Base-by-base conservation (phyloP, 768 basidiomycete genomes). In the Rhodosporidiobolus sp. region DNA sequence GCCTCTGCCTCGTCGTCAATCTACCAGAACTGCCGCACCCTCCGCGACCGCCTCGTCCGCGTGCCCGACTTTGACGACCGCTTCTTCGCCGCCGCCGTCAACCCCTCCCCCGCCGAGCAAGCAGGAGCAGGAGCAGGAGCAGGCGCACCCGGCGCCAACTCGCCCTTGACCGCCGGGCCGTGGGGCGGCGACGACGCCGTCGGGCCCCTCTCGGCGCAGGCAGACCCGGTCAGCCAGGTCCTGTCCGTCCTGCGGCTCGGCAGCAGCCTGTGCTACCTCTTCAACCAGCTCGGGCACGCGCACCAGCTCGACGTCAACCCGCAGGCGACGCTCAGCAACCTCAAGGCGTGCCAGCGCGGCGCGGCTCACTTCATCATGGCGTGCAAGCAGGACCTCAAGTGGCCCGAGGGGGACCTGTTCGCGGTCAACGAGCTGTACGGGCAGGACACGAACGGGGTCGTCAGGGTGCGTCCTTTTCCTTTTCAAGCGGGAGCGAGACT, bases 241-340 rank as follows among this genome's bases (percentile, higher is more conserved):
- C 95, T 94, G 89, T 91, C 92, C 79, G 88, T 91, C 80, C 91
- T 99, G 83, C 88, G 93, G 53, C 86, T 93, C 48, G 96, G 96
- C 69, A 88, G 92, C 59, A 89, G 94, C 56, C 89, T 98, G 77
- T 95, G 93, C 83, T 96, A 90, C 84, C 88, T 99, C 77, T 95
- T 92, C 85, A 95, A 99, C 83, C 88, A 90, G 81, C 88, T 97
- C 67, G 78, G 80, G 55, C 81, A 81, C 50, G 58, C 64, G 10
- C 49, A 84, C 84, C 65, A 81, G 82, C 62, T 80, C 79, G 85
- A 86, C 73, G 87, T 91, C 65, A 84, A 87, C 77, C 90, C 89
- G 63, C 87, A 88, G 78, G 85, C 86, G 75, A 82, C 63, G 86
- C 87, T 65, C 88, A 89, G 52, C 61, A 92, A 94, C 81, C 75